A percentile compares a stretch with the other conserved stretches of the same genome.
phyloP scores from a whole-genome alignment of 495 filamentous ascomycete genomes.

The Aeminium ludgeri region DNA sequence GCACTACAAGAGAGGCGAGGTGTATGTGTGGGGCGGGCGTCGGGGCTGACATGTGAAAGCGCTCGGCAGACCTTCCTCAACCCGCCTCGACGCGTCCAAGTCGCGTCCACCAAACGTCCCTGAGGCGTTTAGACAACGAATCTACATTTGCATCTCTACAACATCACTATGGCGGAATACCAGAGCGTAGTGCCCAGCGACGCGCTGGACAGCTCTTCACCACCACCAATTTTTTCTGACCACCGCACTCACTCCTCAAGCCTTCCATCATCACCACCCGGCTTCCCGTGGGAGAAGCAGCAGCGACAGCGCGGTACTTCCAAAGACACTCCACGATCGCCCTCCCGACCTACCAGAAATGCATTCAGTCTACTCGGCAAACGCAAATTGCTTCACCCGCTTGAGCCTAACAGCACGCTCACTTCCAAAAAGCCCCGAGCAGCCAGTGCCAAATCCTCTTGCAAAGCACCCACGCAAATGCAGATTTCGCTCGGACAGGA shows the following conservation, averaged over 20 bases:
- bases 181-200: too few species aligned
- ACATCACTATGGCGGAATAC: too few species aligned
- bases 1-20: too few species aligned
- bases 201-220: too few species aligned
- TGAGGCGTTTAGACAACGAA: too few species aligned
- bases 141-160: too few species aligned
- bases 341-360: background rate
- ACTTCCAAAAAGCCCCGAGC: conserved; percentile 7
- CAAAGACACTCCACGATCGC: background rate
- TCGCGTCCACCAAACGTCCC: too few species aligned
- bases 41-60: too few species aligned
- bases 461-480: conserved; percentile 30
- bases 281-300: conserved; percentile 13
- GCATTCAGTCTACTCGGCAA: conserved; percentile 15
- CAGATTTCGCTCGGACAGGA: conserved; percentile 49
- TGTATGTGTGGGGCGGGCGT: too few species aligned
- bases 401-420: conserved; percentile 2
- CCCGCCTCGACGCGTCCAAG: too few species aligned
- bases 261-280: conserved; percentile 15
- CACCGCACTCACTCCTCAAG: conserved; percentile 5
- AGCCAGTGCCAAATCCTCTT: background rate
- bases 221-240: conserved; percentile 10
- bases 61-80: too few species aligned
- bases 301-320: background rate
- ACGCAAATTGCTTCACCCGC: conserved; percentile 5